A percentile compares a stretch with the other conserved stretches of the same genome.
These are phyloP conservation scores for Torrubiellomyces zombiae DNA, from an alignment of 2,329 filamentous ascomycete genomes.

Conservation along the genomic window DNA sequence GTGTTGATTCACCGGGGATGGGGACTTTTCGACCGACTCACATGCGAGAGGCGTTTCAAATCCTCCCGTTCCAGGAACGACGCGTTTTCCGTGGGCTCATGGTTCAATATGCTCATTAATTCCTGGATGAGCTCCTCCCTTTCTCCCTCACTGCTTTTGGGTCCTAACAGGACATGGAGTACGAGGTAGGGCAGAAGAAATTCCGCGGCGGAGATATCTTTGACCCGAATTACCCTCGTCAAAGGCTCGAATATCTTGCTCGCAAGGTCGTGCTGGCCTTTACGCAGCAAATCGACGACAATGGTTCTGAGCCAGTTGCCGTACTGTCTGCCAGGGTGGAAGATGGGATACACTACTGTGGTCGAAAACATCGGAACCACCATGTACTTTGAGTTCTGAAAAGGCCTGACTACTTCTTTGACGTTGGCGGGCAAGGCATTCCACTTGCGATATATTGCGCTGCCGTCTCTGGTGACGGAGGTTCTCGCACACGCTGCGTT, in stretches of 20 bases:
- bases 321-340: conserved; percentile 50
- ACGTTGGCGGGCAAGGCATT: conserved; percentile 58
- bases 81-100: conserved; percentile 33
- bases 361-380: conserved; percentile 45
- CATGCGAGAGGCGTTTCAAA: conserved; percentile 74
- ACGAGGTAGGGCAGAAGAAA: conserved; percentile 82
- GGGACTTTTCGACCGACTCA: conserved; percentile 26
- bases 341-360: conserved; percentile 60
- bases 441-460: conserved; percentile 58
- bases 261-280: conserved; percentile 57
- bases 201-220: conserved; percentile 70
- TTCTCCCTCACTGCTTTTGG: conserved; percentile 41
- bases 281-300: conserved; percentile 66
- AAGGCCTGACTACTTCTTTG: conserved; percentile 72
- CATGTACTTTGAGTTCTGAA: conserved; percentile 68
- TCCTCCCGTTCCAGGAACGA: conserved; percentile 52
- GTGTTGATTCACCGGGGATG: conserved; percentile 1
- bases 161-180: conserved; percentile 65
- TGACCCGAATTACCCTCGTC: conserved; percentile 65
- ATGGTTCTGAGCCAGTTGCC: conserved; percentile 68
- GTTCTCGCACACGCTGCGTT: conserved; percentile 33
- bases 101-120: conserved; percentile 55
- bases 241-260: conserved; percentile 67
- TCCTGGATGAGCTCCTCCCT: conserved; percentile 53
- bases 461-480: conserved; percentile 26